Evolutionary conservation across 2,329 filamentous ascomycete species (phyloP), one percentile per base, ranked within the genome.

Genomic region (Colletotrichum sp.): DNA sequence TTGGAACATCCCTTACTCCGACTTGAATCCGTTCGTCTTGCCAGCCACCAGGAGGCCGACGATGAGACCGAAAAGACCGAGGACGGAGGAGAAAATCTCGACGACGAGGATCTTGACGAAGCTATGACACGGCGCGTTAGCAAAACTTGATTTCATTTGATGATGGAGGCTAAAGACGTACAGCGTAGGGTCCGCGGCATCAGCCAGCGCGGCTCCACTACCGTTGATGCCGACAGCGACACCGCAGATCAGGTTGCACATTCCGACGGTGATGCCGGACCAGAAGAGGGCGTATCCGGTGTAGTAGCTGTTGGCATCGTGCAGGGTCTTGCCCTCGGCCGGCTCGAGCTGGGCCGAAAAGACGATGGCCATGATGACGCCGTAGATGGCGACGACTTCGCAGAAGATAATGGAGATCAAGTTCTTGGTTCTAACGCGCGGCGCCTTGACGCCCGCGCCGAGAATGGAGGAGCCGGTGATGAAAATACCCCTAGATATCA

Each of bases 361-460:
- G 82, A 99, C 94, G 84, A 99, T 99, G 81, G 96, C 94, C 96
- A 99, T 99, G 88, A 99, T 99, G 87, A 99, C 96, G 82, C 98
- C 98, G 90, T 99, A 99, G 86, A 99, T 99, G 86, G 97, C 97
- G 82, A 99, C 97, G 83, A 99, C 97, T 88, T 99, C 97, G 89
- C 97, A 99, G 88, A 99, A 99, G 88, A 99, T 99, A 86, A 99
- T 99, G 82, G 96, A 99, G 85, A 99, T 99, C 83, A 99, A 87
- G 90, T 99, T 99, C 93, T 99, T 99, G 78, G 97, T 99, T 85
- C 97, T 95, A 87, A 99, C 99, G 81, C 97, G 94, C 48, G 98
- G 98, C 61, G 97, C 96, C 86, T 95, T 96, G 83, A 99, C 97
- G 88, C 97, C 97, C 81, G 95, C 97, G 82, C 98, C 98, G 79